Conservation (phyloP, 371 early-diverging fungal species). For the Funneliformis caledonium region DNA sequence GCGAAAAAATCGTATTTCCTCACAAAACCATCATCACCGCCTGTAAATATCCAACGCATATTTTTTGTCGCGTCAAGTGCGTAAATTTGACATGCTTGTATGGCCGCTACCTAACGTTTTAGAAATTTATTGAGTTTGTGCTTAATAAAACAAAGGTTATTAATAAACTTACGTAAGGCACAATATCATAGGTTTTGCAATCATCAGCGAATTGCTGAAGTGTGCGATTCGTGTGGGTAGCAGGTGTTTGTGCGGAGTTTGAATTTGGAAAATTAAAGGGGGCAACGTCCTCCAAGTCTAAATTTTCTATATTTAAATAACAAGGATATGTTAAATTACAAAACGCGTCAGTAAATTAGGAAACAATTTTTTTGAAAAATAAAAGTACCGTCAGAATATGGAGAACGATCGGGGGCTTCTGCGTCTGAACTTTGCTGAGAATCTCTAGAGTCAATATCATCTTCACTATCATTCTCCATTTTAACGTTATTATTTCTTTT, state of each 20-base stretch:
- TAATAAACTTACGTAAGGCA: slow-evolving; percentile 54
- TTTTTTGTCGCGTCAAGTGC: slow-evolving; percentile 77
- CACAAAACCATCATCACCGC: slow-evolving; percentile 92
- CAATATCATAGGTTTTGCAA: slow-evolving; percentile 60
- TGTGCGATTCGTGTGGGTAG: slow-evolving; percentile 3
- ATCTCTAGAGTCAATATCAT: slow-evolving; percentile 25
- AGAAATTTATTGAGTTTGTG: background rate
- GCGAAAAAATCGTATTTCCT: slow-evolving; percentile 92
- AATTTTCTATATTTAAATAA: too few species aligned
- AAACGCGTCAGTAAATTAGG: background rate
- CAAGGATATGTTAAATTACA: too few species aligned
- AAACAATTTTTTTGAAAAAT: background rate
- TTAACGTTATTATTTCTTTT: background rate
- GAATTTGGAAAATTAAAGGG: background rate
- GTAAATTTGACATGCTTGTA: slow-evolving; percentile 79
- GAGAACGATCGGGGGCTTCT: slow-evolving; percentile 9
- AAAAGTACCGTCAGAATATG: slow-evolving; percentile 2
- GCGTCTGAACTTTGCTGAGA: slow-evolving; percentile 28
- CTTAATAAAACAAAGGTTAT: background rate
- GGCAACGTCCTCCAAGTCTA: slow-evolving; percentile 4
- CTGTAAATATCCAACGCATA: slow-evolving; percentile 92
- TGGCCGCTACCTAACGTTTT: slow-evolving; percentile 61
- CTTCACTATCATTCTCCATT: slow-evolving; percentile 31
- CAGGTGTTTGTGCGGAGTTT: too few species aligned
- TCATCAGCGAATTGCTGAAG: slow-evolving; percentile 51